A percentile compares a stretch with the other conserved stretches of the same genome.
Conservation (phyloP, 106 monocot genomes). For the Dendrobium huoshanense region DNA sequence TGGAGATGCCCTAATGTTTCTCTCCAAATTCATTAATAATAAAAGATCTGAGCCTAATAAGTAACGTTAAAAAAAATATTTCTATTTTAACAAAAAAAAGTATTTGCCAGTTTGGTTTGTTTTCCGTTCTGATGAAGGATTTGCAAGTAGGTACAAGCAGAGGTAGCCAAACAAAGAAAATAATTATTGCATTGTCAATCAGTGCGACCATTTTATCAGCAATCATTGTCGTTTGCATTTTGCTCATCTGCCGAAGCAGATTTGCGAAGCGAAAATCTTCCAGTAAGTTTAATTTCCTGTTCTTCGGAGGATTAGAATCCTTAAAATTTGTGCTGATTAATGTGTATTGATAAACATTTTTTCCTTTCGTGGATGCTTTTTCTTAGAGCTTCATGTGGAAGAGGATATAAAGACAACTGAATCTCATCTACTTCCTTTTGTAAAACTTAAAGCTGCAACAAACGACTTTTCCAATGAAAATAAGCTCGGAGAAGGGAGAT, state of each 20-base stretch:
- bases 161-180: neutral
- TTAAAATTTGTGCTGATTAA: neutral
- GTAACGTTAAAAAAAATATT: too few relatives aligned
- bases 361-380: neutral
- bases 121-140: neutral
- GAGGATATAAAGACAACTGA: neutral
- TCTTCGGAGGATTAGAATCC: too few relatives aligned
- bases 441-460: constrained; percentile 2
- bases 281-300: neutral
- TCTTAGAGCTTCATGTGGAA: neutral
- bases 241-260: neutral
- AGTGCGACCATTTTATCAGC: neutral
- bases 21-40: too few relatives aligned
- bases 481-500: constrained; percentile 7
- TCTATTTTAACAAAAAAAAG: too few relatives aligned
- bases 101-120: neutral
- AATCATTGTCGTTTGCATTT: neutral
- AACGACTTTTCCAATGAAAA: constrained; percentile 5
- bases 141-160: neutral
- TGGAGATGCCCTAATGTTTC: too few relatives aligned
- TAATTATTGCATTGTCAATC: neutral
- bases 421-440: neutral
- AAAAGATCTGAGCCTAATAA: too few relatives aligned
- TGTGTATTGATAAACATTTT: neutral
- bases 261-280: neutral